A percentile compares a stretch with the other conserved stretches of the same genome.
phyloP scores from a whole-genome alignment of 2,329 filamentous ascomycete genomes.

The Acrocalymma vagum region DNA sequence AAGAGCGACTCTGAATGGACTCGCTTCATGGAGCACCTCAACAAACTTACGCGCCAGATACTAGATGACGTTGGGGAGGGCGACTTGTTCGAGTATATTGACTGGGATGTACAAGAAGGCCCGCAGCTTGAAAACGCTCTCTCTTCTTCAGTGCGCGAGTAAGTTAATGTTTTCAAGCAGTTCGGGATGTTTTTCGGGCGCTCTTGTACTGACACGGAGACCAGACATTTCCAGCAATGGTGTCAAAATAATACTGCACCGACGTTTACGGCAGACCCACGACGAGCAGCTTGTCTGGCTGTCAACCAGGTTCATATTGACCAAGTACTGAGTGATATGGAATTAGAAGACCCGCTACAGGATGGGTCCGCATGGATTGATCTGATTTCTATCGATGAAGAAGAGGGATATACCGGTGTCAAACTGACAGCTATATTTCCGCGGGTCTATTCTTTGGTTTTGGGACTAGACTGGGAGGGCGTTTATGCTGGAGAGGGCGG shows the following conservation, averaged over 20 bases:
- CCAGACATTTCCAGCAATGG: constrained; percentile 2
- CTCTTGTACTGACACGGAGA: neutral
- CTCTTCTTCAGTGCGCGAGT: neutral
- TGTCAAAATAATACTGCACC: neutral
- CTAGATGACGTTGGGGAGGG: too few relatives aligned
- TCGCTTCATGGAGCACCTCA: constrained; percentile 5
- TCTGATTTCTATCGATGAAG: constrained; percentile 1
- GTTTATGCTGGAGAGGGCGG: too few relatives aligned
- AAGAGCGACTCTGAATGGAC: constrained; percentile 2
- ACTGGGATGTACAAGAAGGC: neutral
- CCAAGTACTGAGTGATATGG: neutral
- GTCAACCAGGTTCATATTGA: neutral
- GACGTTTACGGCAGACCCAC: neutral
- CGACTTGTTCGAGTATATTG: too few relatives aligned
- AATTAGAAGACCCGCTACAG: neutral
- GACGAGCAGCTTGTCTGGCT: neutral
- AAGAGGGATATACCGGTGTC: neutral
- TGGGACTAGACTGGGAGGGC: neutral
- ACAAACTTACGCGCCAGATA: neutral
- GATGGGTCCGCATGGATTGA: neutral
- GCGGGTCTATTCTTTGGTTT: neutral
- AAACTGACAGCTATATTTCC: neutral
- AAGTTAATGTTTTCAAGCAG: neutral
- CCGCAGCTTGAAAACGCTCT: neutral
- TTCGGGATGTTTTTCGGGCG: too few relatives aligned